Conservation (phyloP, 495 filamentous ascomycete genomes). For the Daldinia decipiens region DNA sequence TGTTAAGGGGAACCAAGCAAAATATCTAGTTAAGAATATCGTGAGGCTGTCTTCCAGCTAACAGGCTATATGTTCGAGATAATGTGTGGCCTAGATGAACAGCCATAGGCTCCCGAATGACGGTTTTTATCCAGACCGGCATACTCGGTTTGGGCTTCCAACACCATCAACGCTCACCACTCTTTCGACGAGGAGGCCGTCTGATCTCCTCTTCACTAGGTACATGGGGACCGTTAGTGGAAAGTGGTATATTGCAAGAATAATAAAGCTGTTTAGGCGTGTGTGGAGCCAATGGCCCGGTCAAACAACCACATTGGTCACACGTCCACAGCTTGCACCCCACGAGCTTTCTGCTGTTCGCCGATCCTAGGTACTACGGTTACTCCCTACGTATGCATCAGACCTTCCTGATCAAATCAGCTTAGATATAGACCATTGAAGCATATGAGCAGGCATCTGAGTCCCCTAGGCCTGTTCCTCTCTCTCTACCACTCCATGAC, state of each 20-base stretch:
- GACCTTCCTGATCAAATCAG: slow-evolving; percentile 43
- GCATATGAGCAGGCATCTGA: slow-evolving; percentile 43
- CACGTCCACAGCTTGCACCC: slow-evolving; percentile 49
- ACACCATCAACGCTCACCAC: slow-evolving; percentile 40
- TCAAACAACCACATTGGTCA: slow-evolving; percentile 50
- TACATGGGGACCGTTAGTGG: slow-evolving; percentile 46
- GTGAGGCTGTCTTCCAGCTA: slow-evolving; percentile 27
- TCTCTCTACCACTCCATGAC: slow-evolving; percentile 33
- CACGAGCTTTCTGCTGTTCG: slow-evolving; percentile 48
- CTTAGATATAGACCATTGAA: slow-evolving; percentile 40
- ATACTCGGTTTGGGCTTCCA: slow-evolving; percentile 38
- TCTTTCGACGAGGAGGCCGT: slow-evolving; percentile 63
- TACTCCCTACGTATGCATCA: slow-evolving; percentile 44
- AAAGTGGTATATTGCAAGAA: slow-evolving; percentile 49
- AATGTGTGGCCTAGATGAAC: slow-evolving; percentile 30
- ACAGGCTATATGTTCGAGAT: slow-evolving; percentile 26
- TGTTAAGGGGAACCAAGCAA: slow-evolving; percentile 25
- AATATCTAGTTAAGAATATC: slow-evolving; percentile 31
- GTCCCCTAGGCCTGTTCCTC: slow-evolving; percentile 34
- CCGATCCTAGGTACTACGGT: slow-evolving; percentile 48
- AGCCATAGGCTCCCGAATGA: slow-evolving; percentile 36
- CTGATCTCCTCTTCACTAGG: slow-evolving; percentile 50
- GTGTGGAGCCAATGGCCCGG: slow-evolving; percentile 52
- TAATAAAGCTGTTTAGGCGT: slow-evolving; percentile 50
- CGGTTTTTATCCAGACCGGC: slow-evolving; percentile 43